These are phyloP conservation scores for Pleurotus ostreatus DNA, from an alignment of 768 basidiomycete species.

Conservation along the genomic window DNA sequence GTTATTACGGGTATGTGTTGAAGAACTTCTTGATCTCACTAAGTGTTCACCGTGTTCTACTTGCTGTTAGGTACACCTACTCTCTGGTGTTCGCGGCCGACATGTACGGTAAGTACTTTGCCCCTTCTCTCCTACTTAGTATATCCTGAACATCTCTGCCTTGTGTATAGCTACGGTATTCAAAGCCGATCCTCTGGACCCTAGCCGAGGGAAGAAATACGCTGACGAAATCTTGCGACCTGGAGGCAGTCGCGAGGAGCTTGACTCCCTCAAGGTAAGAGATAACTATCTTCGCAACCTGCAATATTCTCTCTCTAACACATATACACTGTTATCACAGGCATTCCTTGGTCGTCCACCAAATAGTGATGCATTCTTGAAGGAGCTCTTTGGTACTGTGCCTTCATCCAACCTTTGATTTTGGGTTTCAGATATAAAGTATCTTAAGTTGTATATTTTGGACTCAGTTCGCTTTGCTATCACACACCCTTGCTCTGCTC, in stretches of 20 bases:
- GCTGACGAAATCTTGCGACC: conserved; percentile 70
- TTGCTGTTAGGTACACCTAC: conserved; percentile 52
- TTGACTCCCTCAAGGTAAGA: conserved; percentile 69
- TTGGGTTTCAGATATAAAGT: too few relatives aligned
- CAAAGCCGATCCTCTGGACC: conserved; percentile 71
- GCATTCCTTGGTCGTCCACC: conserved; percentile 77
- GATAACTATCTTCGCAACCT: not conserved
- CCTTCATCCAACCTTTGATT: conserved; percentile 30
- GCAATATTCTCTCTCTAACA: not conserved
- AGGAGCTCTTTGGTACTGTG: conserved; percentile 54
- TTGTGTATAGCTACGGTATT: conserved; percentile 59
- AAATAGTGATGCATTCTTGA: conserved; percentile 70
- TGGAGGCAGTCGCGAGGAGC: conserved; percentile 78
- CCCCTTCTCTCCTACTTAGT: not conserved
- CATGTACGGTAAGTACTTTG: conserved; percentile 41
- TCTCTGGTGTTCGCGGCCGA: conserved; percentile 62
- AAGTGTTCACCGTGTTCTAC: not conserved
- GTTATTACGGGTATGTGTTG: conserved; percentile 55
- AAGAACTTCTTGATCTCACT: not conserved
- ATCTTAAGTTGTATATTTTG: too few relatives aligned
- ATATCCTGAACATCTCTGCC: not conserved
- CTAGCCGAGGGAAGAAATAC: conserved; percentile 61
- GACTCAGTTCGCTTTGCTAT: too few relatives aligned
- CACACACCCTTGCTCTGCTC: too few relatives aligned
- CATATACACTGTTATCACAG: conserved; percentile 25